These are phyloP conservation scores for Aeminium ludgeri DNA, from an alignment of 495 filamentous ascomycete species.

Conservation along the genomic window DNA sequence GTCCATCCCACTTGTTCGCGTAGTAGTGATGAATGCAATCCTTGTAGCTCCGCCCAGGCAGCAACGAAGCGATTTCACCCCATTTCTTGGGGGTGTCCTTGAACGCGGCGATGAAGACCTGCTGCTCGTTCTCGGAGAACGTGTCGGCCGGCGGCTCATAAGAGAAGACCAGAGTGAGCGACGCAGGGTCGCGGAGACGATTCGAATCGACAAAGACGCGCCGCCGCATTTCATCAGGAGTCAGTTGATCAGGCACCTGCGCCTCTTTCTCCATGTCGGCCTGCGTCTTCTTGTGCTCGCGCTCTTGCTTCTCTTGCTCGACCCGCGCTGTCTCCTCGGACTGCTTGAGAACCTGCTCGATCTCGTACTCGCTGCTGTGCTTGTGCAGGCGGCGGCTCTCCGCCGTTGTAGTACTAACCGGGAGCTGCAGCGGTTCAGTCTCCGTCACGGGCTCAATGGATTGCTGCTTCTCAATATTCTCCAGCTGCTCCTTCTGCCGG, in stretches of 20 bases:
- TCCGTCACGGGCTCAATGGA: constrained; percentile 18
- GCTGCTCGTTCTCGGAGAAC: constrained; percentile 65
- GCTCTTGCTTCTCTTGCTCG: constrained; percentile 49
- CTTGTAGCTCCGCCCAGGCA: constrained; percentile 58
- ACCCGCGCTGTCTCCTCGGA: constrained; percentile 63
- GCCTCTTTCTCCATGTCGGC: constrained; percentile 74
- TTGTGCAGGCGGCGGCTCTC: constrained; percentile 45
- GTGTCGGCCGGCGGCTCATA: constrained; percentile 64
- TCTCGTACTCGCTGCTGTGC: constrained; percentile 56
- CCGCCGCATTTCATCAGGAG: constrained; percentile 17
- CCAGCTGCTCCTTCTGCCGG: constrained; percentile 9
- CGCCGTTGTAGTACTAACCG: constrained; percentile 11
- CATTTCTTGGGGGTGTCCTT: constrained; percentile 77
- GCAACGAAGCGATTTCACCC: constrained; percentile 64
- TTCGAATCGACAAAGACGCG: constrained; percentile 52
- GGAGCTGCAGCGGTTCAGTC: constrained; percentile 3
- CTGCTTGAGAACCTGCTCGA: constrained; percentile 58
- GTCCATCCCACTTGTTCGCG: constrained; percentile 69
- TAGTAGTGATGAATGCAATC: constrained; percentile 94
- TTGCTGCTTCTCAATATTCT: constrained; percentile 19
- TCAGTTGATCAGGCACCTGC: constrained; percentile 60
- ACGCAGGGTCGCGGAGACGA: constrained; percentile 46
- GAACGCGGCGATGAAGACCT: constrained; percentile 62
- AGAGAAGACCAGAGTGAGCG: constrained; percentile 52
- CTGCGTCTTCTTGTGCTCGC: constrained; percentile 46